phyloP scores from a whole-genome alignment of 345 rosid genomes.

The Schrenkiella parvula region DNA sequence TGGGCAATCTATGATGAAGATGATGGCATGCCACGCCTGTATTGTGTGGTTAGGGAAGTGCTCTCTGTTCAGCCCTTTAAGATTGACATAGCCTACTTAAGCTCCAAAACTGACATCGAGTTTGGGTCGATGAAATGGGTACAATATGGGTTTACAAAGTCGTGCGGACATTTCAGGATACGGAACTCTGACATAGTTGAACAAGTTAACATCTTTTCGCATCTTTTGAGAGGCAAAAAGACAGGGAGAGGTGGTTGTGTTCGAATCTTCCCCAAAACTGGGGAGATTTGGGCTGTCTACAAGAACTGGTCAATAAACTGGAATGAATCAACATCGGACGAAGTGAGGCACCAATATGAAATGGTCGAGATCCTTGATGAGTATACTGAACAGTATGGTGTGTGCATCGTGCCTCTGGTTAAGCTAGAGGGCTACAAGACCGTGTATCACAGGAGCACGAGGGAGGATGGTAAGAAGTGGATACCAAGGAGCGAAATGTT shows the following conservation, averaged over 20 bases:
- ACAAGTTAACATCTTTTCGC: slow-evolving; percentile 93
- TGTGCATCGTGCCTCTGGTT: slow-evolving; percentile 67
- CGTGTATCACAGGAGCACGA: slow-evolving; percentile 60
- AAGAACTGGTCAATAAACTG: slow-evolving; percentile 85
- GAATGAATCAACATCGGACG: slow-evolving; percentile 75
- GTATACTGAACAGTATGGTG: slow-evolving; percentile 90
- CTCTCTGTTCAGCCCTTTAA: slow-evolving; percentile 80
- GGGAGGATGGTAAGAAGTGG: slow-evolving; percentile 67
- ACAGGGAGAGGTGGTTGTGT: slow-evolving; percentile 98
- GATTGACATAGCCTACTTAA: slow-evolving; percentile 79
- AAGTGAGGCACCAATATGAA: slow-evolving; percentile 84
- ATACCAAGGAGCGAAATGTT: slow-evolving; percentile 91
- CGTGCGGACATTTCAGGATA: slow-evolving; percentile 97
- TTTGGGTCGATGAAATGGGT: slow-evolving; percentile 86
- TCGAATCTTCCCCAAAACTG: slow-evolving; percentile 83
- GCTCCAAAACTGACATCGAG: slow-evolving; percentile 88
- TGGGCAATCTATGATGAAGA: slow-evolving; percentile 98
- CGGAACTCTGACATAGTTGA: slow-evolving; percentile 70
- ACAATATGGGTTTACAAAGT: slow-evolving; percentile 82
- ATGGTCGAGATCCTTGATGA: slow-evolving; percentile 96
- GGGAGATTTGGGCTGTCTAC: slow-evolving; percentile 96
- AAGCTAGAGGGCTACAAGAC: slow-evolving; percentile 87
- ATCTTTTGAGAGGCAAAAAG: slow-evolving; percentile 73
- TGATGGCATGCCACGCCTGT: slow-evolving; percentile 97
- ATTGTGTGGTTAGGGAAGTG: slow-evolving; percentile 78